Evolutionary conservation across 139 green algal species (phyloP), one percentile per base, ranked within the genome.

Genomic region (Microglena sp.): DNA sequence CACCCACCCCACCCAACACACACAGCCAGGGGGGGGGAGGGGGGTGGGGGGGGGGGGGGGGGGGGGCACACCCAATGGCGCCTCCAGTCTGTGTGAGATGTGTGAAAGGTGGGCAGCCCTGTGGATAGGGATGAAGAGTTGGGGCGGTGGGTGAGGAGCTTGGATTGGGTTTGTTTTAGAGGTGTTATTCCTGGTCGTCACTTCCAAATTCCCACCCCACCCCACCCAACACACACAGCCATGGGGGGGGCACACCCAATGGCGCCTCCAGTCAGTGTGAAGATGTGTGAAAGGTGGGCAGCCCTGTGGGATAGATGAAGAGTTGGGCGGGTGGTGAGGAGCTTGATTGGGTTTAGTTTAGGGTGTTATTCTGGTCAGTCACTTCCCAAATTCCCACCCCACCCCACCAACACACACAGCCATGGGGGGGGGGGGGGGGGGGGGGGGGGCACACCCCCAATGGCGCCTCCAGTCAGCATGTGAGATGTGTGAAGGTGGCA

Each of bases 221-320:
- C n/a, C n/a, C n/a, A n/a, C n/a, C n/a, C n/a, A n/a, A n/a, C n/a
- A n/a, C n/a, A n/a, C 6, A 91, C 63, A 1, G 89, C 69, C 66
- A 94, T 36, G 6, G 88, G 79, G 3, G 80, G 81, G 1, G 85
- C 89, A 33, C 72, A 81, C 7, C 90, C 90, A 44, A 96, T 96
- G 30, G 89, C 86, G 1, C 90, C 90, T 6, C 90, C 89, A 1
- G 90, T 96, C 15, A 95, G 74, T 2, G 74, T 84, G 43, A 96
- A 68, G 72, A 95, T 85, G 1, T 71, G 77, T 66, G 93, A 96
- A 35, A 18, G 53, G 3, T 76, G 72, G 45, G 72, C 85, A 4
- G 55, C 71, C 71, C 82, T 62, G n/a, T n/a, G 55, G 35, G 7
- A 67, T 5, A 27, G 31, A 15, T 18, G 55, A 18, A n/a, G 21